These are phyloP conservation scores for Ophiobolus disseminans DNA, from an alignment of 2,329 filamentous ascomycete species.

Conservation along the genomic window DNA sequence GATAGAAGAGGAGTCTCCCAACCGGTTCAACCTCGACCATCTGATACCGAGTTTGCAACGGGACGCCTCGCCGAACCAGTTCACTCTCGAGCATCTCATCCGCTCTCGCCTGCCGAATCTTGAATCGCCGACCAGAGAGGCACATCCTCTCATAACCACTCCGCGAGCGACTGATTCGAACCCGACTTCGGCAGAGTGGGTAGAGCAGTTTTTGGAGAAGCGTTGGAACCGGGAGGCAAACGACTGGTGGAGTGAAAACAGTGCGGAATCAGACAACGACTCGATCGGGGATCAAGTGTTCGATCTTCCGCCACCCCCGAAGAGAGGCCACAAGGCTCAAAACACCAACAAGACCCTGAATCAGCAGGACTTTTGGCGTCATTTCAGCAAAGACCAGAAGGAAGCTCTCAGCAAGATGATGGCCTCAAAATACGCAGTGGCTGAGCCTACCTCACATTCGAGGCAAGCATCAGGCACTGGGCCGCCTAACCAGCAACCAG, in stretches of 20 bases:
- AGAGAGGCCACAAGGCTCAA: conserved; percentile 50
- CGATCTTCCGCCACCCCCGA: conserved; percentile 30
- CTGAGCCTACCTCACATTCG: conserved; percentile 44
- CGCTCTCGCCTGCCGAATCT: conserved; percentile 44
- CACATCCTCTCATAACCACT: conserved; percentile 28
- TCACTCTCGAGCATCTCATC: conserved; percentile 49
- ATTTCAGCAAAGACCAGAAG: conserved; percentile 48
- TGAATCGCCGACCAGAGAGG: conserved; percentile 35
- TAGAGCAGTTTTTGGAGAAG: conserved; percentile 80
- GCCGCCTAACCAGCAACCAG: conserved; percentile 18
- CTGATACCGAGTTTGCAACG: conserved; percentile 45
- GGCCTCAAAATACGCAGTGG: conserved; percentile 50
- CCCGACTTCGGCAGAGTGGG: conserved; percentile 80
- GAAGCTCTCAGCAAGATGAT: conserved; percentile 50
- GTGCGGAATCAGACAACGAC: conserved; percentile 68
- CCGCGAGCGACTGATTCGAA: conserved; percentile 34
- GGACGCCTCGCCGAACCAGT: conserved; percentile 43
- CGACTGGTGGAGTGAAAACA: conserved; percentile 81
- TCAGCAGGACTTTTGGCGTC: conserved; percentile 59
- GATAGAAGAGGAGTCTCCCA: conserved; percentile 41
- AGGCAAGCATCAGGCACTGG: conserved; percentile 33
- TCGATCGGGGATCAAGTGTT: conserved; percentile 23
- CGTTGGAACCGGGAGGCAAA: conserved; percentile 72
- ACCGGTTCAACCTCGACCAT: conserved; percentile 49
- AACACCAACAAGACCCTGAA: conserved; percentile 57